Evolutionary conservation across 768 basidiomycete genomes (phyloP).

Genomic region (Termitomyces titanicus): DNA sequence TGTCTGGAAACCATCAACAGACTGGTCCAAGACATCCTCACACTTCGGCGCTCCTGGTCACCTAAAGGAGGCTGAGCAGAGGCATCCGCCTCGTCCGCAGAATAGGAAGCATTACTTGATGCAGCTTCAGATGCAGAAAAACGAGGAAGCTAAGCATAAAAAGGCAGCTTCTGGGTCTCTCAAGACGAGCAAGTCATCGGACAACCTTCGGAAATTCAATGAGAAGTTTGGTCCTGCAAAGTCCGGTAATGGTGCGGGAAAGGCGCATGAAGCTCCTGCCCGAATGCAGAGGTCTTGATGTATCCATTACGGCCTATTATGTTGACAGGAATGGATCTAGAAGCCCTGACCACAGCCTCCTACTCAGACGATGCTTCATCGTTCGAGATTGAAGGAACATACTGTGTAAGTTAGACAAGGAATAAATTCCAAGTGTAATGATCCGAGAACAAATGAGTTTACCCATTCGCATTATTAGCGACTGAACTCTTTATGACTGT

Average conservation of each 20-base stretch:
- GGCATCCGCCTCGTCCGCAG: conserved; percentile 1
- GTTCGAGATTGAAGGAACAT: no score
- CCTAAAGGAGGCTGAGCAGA: neutral
- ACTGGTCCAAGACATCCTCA: neutral
- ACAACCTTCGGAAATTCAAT: neutral
- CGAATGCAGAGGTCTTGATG: neutral
- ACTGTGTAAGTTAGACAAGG: no score
- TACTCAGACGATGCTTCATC: no score
- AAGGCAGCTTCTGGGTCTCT: neutral
- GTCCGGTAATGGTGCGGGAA: neutral
- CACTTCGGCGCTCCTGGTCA: conserved; percentile 1
- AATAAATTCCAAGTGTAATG: no score
- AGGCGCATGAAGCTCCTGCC: neutral
- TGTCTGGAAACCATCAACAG: neutral
- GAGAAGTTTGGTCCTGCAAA: neutral
- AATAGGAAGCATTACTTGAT: neutral
- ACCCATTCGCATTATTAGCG: no score
- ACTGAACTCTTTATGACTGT: no score
- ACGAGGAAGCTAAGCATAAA: neutral
- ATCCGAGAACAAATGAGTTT: no score
- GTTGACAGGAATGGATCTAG: no score
- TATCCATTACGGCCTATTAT: no score
- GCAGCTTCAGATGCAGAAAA: neutral
- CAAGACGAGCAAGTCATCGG: neutral
- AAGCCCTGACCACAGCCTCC: no score